phyloP scores from a whole-genome alignment of 306 rosid species.

The Prosopis cineraria region DNA sequence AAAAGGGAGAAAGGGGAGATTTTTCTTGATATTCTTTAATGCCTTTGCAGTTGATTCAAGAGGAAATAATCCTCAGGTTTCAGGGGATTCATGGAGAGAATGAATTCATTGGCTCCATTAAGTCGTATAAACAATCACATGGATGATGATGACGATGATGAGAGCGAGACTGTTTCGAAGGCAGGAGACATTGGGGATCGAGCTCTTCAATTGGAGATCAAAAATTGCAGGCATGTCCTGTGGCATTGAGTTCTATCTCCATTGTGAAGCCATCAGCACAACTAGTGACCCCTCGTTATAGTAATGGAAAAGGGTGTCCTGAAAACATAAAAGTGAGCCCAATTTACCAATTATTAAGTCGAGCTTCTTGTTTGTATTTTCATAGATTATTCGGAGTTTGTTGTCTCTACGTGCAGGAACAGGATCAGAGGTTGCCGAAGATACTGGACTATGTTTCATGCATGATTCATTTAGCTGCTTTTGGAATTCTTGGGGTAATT shows the following conservation, averaged over 20 bases:
- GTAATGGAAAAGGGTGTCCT: slow-evolving; percentile 21
- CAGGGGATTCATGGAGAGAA: slow-evolving; percentile 37
- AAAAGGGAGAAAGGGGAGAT: background rate
- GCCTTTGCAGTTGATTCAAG: slow-evolving; percentile 30
- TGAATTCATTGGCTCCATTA: slow-evolving; percentile 40
- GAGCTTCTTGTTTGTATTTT: background rate
- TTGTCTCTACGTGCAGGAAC: slow-evolving; percentile 17
- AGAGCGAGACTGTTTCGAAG: slow-evolving; percentile 52
- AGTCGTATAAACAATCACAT: slow-evolving; percentile 23
- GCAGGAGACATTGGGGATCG: slow-evolving; percentile 74
- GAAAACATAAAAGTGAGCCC: slow-evolving; percentile 42
- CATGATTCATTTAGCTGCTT: slow-evolving; percentile 13
- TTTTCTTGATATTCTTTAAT: background rate
- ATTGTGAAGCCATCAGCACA: slow-evolving; percentile 34
- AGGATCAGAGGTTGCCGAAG: background rate
- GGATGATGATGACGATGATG: slow-evolving; percentile 42
- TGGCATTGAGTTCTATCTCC: slow-evolving; percentile 14
- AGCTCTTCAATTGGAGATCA: slow-evolving; percentile 45
- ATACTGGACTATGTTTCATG: slow-evolving; percentile 20
- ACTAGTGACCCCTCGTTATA: slow-evolving; percentile 33
- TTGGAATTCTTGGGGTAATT: slow-evolving; percentile 32
- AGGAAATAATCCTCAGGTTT: slow-evolving; percentile 28
- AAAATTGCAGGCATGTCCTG: slow-evolving; percentile 17
- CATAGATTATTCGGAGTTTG: background rate
- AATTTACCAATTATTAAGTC: slow-evolving; percentile 1